These are phyloP conservation scores for Solanum chmielewskii DNA, from an alignment of 257 asterid species.

Conservation along the genomic window DNA sequence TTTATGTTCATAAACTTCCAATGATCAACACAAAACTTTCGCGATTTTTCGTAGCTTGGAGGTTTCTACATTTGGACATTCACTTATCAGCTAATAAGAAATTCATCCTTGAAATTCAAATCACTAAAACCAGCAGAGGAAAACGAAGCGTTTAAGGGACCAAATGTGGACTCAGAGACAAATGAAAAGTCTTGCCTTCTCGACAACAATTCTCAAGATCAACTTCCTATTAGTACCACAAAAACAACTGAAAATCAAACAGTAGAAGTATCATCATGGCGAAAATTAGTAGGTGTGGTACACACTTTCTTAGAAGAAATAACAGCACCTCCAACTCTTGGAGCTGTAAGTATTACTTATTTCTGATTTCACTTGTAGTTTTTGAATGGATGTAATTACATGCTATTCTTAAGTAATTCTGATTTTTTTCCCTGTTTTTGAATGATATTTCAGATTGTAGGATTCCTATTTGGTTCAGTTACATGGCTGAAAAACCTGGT, in stretches of 20 bases:
- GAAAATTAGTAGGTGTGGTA: slow-evolving; percentile 7
- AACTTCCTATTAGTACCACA: background rate
- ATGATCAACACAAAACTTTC: background rate
- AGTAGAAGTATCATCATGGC: slow-evolving; percentile 11
- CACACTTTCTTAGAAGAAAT: slow-evolving; percentile 55
- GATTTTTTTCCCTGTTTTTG: background rate
- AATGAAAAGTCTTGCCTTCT: slow-evolving; percentile 35
- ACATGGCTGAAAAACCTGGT: slow-evolving; percentile 51
- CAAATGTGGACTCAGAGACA: slow-evolving; percentile 54
- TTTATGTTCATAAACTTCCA: background rate
- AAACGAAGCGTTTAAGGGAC: slow-evolving; percentile 17
- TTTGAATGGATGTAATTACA: background rate
- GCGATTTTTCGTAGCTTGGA: slow-evolving; percentile 39
- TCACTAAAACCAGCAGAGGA: slow-evolving; percentile 10
- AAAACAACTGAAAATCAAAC: background rate
- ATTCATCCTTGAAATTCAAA: slow-evolving; percentile 22
- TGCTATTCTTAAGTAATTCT: background rate
- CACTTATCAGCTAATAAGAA: slow-evolving; percentile 40
- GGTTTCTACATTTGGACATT: slow-evolving; percentile 70
- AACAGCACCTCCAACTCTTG: slow-evolving; percentile 64
- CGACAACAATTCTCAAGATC: slow-evolving; percentile 12
- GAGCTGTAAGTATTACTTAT: slow-evolving; percentile 32
- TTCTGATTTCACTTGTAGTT: too few species aligned
- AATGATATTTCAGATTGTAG: slow-evolving; percentile 32
- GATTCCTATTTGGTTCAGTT: slow-evolving; percentile 60